Base-by-base conservation (phyloP, 805 yeast species). In the Metschnikowia corniflorae region DNA sequence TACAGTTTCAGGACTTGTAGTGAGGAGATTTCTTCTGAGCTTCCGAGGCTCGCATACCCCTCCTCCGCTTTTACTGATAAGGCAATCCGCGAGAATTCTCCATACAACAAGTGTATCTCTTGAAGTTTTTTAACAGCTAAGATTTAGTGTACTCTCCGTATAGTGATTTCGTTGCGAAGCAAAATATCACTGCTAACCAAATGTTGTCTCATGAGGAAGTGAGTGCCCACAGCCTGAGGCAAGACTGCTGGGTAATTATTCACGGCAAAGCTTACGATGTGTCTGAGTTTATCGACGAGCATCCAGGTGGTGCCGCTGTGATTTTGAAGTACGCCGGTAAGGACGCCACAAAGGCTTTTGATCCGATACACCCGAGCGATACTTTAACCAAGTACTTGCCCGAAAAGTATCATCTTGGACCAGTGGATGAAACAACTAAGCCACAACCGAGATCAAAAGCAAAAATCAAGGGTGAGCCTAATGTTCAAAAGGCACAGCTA, bases 351-450 rank as follows among this genome's bases (percentile, higher is more conserved):
- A 80, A 82, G 50, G 78, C 86, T 7, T 91, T 87, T 55, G 86
- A 82, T 41, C 96, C 95, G 14, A 72, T 91, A 42, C 98, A 91
- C 60, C 93, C 97, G 0, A 76, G 82, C n/a, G 96, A 88, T 50
- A 83, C 46, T 16, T 69, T 91, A 36, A 79, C 76, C 19, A 80
- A 80, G 53, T 79, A 78, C 49, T 59, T 86, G 25, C 94, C 58
- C 3, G 46, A 51, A 5, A 53, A 65, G 39, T 55, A 53, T 25
- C 70, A 62, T 40, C 47, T 53, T 33, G 73, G 73, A 1, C 61
- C 55, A 8, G 66, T 63, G 7, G 64, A 66, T 34, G 19, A 22
- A n/a, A 16, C 37, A 2, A 34, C 44, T 16, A 48, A 44, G 28
- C 44, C 44, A 15, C 21, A 33, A 18, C 32, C 31, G 14, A 30